These are phyloP conservation scores for Sclerotinia minor DNA, from an alignment of 2,329 filamentous ascomycete genomes.

Conservation along the genomic window DNA sequence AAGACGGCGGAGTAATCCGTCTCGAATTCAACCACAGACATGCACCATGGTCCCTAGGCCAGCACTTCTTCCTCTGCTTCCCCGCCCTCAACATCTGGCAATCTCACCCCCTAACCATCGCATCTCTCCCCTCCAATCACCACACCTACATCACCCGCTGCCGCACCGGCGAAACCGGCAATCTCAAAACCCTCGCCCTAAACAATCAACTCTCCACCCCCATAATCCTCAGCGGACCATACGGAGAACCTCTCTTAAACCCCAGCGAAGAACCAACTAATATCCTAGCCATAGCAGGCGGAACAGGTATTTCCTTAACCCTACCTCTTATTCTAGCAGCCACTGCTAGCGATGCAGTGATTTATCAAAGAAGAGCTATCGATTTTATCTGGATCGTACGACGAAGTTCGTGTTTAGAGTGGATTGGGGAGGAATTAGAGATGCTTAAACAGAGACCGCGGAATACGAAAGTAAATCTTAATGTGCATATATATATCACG, in stretches of 20 bases:
- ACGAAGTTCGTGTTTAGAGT: conserved; percentile 54
- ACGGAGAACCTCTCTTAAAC: conserved; percentile 31
- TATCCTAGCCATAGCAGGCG: conserved; percentile 57
- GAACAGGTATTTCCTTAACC: conserved; percentile 59
- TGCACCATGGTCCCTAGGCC: conserved; percentile 64
- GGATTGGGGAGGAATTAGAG: conserved; percentile 59
- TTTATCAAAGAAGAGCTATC: conserved; percentile 41
- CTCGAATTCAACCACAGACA: conserved; percentile 69
- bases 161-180: conserved; percentile 57
- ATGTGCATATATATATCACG: conserved; percentile 60
- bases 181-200: conserved; percentile 40
- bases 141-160: conserved; percentile 61
- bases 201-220: neutral
- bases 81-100: conserved; percentile 71
- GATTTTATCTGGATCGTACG: conserved; percentile 68
- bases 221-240: conserved; percentile 18
- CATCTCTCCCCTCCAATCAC: conserved; percentile 64
- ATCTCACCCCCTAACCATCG: conserved; percentile 75
- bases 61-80: conserved; percentile 78
- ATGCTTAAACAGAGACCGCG: conserved; percentile 47
- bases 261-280: conserved; percentile 43
- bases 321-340: conserved; percentile 51
- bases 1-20: conserved; percentile 61
- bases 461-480: conserved; percentile 46
- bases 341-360: conserved; percentile 41